Conservation (phyloP, 2,329 filamentous ascomycete genomes). For the Fusarium irregulare region DNA sequence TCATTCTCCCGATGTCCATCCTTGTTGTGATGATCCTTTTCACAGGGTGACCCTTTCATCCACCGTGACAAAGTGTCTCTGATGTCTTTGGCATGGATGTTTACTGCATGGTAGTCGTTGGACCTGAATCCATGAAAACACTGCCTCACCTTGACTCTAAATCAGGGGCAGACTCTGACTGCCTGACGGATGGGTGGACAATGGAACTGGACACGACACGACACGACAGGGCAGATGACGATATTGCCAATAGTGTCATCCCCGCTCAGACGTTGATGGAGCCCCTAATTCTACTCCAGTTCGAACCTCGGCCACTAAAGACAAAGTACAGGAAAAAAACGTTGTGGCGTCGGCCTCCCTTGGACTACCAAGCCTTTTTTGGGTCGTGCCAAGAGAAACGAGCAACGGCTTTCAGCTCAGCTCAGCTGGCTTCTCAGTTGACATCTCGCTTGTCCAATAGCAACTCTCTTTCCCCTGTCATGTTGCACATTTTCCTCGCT, state of each 20-base stretch:
- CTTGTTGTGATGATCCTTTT: background rate
- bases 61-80: background rate
- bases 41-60: background rate
- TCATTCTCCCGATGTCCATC: background rate
- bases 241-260: constrained; percentile 44
- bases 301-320: constrained; percentile 40
- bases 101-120: background rate
- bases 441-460: constrained; percentile 32
- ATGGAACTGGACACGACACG: background rate
- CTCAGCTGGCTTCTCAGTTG: constrained; percentile 41
- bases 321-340: constrained; percentile 40
- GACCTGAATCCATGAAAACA: background rate
- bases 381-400: constrained; percentile 37
- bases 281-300: constrained; percentile 32
- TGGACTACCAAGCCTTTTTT: constrained; percentile 28
- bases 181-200: constrained; percentile 6
- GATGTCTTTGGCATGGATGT: background rate
- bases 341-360: constrained; percentile 44
- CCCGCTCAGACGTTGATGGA: constrained; percentile 41
- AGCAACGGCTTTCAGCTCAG: constrained; percentile 47
- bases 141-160: background rate
- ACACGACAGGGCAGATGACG: constrained; percentile 32
- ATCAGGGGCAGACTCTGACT: constrained; percentile 11
- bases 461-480: constrained; percentile 22
- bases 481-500: constrained; percentile 19